Evolutionary conservation across 495 filamentous ascomycete genomes (phyloP).

Genomic region (Physcia stellaris): DNA sequence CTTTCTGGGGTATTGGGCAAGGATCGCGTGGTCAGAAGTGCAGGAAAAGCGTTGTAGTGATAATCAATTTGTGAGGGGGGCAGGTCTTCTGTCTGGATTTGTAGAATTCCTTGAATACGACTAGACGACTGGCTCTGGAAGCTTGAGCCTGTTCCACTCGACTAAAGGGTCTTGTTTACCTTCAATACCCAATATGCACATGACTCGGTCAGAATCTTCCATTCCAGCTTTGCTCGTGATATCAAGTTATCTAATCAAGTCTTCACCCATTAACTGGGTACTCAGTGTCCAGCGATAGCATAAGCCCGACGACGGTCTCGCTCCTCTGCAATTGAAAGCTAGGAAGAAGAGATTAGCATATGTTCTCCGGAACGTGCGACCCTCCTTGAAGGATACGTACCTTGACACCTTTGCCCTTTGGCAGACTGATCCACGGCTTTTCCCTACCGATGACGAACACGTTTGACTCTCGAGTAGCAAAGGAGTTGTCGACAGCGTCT

Average conservation of each 20-base stretch:
- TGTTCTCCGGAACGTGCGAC: neutral
- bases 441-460: constrained; percentile 95
- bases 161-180: too few relatives aligned
- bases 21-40: constrained; percentile 17
- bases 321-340: constrained; percentile 95
- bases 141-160: neutral
- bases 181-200: too few relatives aligned
- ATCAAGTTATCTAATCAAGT: too few relatives aligned
- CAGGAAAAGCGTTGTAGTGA: constrained; percentile 15
- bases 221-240: too few relatives aligned
- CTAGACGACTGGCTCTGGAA: neutral
- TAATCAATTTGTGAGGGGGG: too few relatives aligned
- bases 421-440: constrained; percentile 96
- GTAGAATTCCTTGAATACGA: too few relatives aligned
- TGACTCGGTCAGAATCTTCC: too few relatives aligned
- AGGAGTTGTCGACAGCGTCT: constrained; percentile 98
- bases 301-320: constrained; percentile 84
- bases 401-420: constrained; percentile 99
- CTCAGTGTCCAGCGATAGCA: constrained; percentile 46
- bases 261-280: too few relatives aligned
- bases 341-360: neutral
- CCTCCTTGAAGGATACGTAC: constrained; percentile 24
- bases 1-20: constrained; percentile 44
- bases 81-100: too few relatives aligned
- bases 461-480: constrained; percentile 96